These are phyloP conservation scores for Solanum commersonii DNA, from an alignment of 257 asterid genomes.

Conservation along the genomic window DNA sequence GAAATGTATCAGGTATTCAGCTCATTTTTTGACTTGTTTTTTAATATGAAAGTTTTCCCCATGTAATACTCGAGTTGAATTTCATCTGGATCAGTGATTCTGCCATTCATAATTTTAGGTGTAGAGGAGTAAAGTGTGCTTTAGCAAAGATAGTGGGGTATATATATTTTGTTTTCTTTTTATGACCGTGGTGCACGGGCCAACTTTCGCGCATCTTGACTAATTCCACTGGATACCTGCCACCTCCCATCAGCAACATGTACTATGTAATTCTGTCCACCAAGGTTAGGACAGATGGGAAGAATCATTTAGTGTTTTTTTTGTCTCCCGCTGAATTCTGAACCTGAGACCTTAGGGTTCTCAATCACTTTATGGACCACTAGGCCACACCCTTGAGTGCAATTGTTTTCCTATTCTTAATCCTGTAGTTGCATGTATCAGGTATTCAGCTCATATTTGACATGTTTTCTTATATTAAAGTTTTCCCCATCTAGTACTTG, in stretches of 20 bases:
- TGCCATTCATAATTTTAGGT: background rate
- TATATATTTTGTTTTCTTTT: background rate
- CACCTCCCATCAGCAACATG: no score
- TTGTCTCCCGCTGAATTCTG: background rate
- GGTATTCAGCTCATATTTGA: conserved; percentile 27
- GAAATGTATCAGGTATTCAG: conserved; percentile 92
- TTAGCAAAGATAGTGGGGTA: background rate
- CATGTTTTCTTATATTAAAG: background rate
- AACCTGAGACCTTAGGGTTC: background rate
- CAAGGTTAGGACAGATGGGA: no score
- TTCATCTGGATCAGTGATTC: background rate
- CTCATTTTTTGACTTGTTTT: background rate
- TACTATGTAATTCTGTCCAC: no score
- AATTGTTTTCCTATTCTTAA: background rate
- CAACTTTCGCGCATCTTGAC: no score
- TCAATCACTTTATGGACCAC: background rate
- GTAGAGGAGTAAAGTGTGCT: background rate
- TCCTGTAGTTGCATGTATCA: conserved; percentile 52
- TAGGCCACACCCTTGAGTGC: background rate
- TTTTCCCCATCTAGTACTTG: background rate
- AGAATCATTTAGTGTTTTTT: no score
- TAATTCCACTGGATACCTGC: no score
- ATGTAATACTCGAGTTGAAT: background rate
- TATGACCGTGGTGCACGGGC: no score
- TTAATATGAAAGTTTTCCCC: background rate